Evolutionary conservation across 768 basidiomycete genomes (phyloP).

Genomic region (Cystobasidium ongulense): DNA sequence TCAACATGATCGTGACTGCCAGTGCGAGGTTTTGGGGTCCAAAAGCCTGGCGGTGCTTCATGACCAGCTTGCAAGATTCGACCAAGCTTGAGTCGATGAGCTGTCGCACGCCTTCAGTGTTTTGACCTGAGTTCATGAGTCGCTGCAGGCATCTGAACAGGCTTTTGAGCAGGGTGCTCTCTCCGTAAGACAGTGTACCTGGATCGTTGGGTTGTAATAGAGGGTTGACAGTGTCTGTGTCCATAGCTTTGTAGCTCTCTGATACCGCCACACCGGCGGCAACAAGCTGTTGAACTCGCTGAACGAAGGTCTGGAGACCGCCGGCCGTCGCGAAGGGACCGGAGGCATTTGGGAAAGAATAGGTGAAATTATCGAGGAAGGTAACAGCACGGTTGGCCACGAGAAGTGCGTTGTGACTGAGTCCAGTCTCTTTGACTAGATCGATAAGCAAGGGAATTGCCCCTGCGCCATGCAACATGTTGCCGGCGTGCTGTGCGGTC

Average conservation of each 20-base stretch:
- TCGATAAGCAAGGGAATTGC: constrained; percentile 81
- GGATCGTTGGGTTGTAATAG: not conserved
- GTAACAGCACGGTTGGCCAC: constrained; percentile 83
- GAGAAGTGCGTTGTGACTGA: constrained; percentile 31
- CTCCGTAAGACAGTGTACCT: constrained; percentile 16
- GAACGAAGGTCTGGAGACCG: constrained; percentile 76
- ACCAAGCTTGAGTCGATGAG: constrained; percentile 82
- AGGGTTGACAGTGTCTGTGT: not conserved
- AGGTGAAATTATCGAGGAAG: constrained; percentile 82
- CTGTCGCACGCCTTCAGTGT: constrained; percentile 79
- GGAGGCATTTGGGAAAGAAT: constrained; percentile 79
- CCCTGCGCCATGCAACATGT: constrained; percentile 91
- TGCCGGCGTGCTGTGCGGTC: constrained; percentile 72
- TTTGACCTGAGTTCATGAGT: constrained; percentile 93
- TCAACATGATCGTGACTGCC: constrained; percentile 40
- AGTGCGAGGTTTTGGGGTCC: constrained; percentile 78
- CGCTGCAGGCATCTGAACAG: constrained; percentile 85
- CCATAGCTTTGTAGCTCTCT: not conserved
- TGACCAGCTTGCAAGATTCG: constrained; percentile 75
- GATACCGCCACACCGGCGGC: not conserved
- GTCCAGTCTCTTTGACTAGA: constrained; percentile 63
- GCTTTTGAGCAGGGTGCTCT: constrained; percentile 63
- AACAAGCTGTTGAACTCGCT: constrained; percentile 65
- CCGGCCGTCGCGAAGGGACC: constrained; percentile 72
- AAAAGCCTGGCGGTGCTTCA: constrained; percentile 71